Percentiles rank a stretch among this genome's conserved stretches.
Conservation (phyloP, 257 asterid genomes). For the Nicotiana knightiana region DNA sequence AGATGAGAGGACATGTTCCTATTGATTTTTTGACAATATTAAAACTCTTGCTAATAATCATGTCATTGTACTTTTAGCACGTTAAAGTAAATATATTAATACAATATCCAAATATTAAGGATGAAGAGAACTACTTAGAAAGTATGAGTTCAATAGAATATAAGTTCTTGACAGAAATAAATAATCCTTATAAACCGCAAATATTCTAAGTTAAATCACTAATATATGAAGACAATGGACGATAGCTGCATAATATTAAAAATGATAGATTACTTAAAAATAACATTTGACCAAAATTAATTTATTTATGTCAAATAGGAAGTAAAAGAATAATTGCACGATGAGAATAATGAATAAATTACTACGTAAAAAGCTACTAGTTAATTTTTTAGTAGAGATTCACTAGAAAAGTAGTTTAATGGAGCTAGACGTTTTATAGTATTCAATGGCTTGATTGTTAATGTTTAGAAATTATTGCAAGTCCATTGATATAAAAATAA, state of each 20-base stretch:
- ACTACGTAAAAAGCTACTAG: background rate
- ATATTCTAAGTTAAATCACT: background rate
- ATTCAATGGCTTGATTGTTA: background rate
- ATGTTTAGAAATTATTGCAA: background rate
- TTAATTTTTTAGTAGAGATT: background rate
- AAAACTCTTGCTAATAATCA: background rate
- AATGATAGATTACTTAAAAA: background rate
- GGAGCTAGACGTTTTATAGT: background rate
- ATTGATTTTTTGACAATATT: background rate
- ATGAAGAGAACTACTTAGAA: background rate
- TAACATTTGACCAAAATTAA: background rate
- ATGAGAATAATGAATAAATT: background rate
- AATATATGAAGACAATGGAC: background rate
- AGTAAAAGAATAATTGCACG: background rate
- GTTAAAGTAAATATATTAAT: background rate
- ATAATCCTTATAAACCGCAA: background rate
- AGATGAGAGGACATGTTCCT: background rate
- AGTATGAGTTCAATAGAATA: background rate
- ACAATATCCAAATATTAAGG: background rate
- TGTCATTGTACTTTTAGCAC: conserved; percentile 4
- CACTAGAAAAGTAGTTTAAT: background rate
- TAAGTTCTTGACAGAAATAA: background rate
- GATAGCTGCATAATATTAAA: background rate
- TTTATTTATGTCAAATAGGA: background rate
- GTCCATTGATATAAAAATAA: background rate